Evolutionary conservation across 2,329 filamentous ascomycete species (phyloP), one percentile per base, ranked within the genome.

Genomic region (Juglanconis sp.): DNA sequence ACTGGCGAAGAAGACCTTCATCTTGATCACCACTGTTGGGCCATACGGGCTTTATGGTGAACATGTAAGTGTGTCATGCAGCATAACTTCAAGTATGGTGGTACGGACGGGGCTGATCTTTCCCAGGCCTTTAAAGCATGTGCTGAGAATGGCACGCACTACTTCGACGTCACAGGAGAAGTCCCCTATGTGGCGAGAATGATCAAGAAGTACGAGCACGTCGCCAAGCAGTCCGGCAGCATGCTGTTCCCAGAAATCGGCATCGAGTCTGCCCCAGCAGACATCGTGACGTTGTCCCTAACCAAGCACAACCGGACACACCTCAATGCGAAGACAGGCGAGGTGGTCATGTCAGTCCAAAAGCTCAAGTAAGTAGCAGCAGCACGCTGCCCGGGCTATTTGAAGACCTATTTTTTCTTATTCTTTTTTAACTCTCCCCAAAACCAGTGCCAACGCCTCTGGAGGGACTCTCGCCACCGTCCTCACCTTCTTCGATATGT

Each of bases 391-490:
- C 8, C 32, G 4, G 31, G 11, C 24, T 32, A 13, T 9, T 11
- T 15, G 3, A 3, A 8, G 55, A 66, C 47, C 59, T 24, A 24
- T 24, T 24, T 24, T 24, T 24, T 24, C 2, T 24, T 24, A 24
- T 24, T 24, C 2, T 2, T 24, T 24, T 24, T 2, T 24, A 24
- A 53, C 49, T 40, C 24, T 11, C 32, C 15, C 42, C 31, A 40
- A n/a, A n/a, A 71, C 69, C 57, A 84, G 79, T 49, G 71, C 75
- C 32, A 67, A 73, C 1, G 81, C 84, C 3, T 89, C 86, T 1
- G 87, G 87, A n/a, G 87, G 87, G 51, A 88, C 90, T 2, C 74
- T 93, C 4, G 80, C 84, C 38, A 92, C 91, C 0, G 76, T 87
- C 4, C 72, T 97, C 13, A 81, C 71, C 51, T 65, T 86, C 30